Conservation (phyloP, 441 rosid genomes). For the Adansonia gregorii region DNA sequence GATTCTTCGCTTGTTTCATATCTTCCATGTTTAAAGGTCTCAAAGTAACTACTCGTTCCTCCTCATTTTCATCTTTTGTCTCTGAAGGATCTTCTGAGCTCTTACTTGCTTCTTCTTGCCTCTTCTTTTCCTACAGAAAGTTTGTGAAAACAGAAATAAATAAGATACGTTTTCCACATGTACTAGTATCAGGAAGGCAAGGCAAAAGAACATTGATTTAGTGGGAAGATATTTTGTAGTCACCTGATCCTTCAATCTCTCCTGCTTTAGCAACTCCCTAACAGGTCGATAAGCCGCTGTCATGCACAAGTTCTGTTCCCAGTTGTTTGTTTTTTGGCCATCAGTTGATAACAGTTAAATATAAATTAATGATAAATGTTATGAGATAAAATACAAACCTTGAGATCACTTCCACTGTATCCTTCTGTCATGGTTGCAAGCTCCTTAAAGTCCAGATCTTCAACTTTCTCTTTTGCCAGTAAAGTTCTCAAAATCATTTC, state of each 20-base stretch:
- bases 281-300: slow-evolving; percentile 97
- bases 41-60: slow-evolving; percentile 58
- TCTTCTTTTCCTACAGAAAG: slow-evolving; percentile 50
- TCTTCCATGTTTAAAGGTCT: slow-evolving; percentile 91
- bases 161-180: background rate
- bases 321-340: slow-evolving; percentile 22
- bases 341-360: slow-evolving; percentile 5
- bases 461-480: slow-evolving; percentile 78
- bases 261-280: slow-evolving; percentile 84
- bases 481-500: slow-evolving; percentile 86
- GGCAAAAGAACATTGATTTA: background rate
- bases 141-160: slow-evolving; percentile 15
- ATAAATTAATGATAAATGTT: slow-evolving; percentile 2
- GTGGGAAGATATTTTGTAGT: slow-evolving; percentile 13
- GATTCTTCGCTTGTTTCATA: slow-evolving; percentile 88
- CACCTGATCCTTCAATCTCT: slow-evolving; percentile 75
- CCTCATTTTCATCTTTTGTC: slow-evolving; percentile 53
- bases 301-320: slow-evolving; percentile 78
- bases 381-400: slow-evolving; percentile 55
- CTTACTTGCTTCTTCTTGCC: slow-evolving; percentile 61
- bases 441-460: slow-evolving; percentile 77
- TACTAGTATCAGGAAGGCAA: slow-evolving; percentile 11
- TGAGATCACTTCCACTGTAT: slow-evolving; percentile 92
- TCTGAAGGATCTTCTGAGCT: slow-evolving; percentile 50
- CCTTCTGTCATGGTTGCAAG: slow-evolving; percentile 91